Evolutionary conservation across 768 basidiomycete species (phyloP).

Genomic region (Macrolepiota fuliginosa): DNA sequence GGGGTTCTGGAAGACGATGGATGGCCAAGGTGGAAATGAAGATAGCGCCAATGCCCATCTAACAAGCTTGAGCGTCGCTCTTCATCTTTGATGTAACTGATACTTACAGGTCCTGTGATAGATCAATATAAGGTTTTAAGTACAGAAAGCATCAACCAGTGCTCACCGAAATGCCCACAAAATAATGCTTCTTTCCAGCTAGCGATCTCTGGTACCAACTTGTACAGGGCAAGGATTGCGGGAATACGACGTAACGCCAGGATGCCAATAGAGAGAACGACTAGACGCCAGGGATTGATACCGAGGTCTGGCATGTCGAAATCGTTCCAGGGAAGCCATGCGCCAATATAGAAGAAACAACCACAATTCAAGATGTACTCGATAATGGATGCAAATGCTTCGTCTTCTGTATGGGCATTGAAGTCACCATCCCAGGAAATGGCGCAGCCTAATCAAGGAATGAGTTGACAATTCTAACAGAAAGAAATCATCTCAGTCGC

Average conservation of each 20-base stretch:
- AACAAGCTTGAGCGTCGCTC: neutral
- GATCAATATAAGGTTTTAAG: neutral
- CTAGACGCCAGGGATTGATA: conserved; percentile 68
- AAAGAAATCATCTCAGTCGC: neutral
- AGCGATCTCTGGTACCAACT: conserved; percentile 82
- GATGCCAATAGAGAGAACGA: conserved; percentile 65
- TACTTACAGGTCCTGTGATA: conserved; percentile 49
- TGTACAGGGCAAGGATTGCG: conserved; percentile 70
- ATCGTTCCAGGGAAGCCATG: conserved; percentile 71
- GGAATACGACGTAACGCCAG: conserved; percentile 81
- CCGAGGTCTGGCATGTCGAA: conserved; percentile 59
- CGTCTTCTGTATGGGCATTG: conserved; percentile 77
- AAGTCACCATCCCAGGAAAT: conserved; percentile 92
- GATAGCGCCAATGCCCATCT: conserved; percentile 92
- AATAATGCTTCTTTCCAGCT: conserved; percentile 88
- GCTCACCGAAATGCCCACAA: conserved; percentile 83
- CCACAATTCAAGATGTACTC: conserved; percentile 82
- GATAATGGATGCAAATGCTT: conserved; percentile 86
- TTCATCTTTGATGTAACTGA: neutral
- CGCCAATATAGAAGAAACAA: conserved; percentile 85
- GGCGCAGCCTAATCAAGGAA: conserved; percentile 60
- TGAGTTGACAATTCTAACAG: neutral
- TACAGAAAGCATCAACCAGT: neutral
- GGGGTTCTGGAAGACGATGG: conserved; percentile 54
- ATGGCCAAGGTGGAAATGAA: conserved; percentile 82